A percentile compares a stretch with the other conserved stretches of the same genome.
Conservation (phyloP, 805 yeast genomes). For the Candida parachauliodes region DNA sequence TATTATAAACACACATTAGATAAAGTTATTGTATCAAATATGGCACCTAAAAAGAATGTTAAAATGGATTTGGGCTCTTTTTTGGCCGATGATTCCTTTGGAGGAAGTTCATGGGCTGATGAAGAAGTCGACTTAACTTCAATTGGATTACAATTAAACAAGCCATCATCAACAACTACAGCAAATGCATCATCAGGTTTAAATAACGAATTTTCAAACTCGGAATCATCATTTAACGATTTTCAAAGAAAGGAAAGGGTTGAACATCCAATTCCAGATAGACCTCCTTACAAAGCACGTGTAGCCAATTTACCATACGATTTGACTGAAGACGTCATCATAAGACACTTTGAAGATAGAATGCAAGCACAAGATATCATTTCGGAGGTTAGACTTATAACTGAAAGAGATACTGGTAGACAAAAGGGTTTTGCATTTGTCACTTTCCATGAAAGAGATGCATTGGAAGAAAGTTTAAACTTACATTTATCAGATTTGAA, state of each 20-base stretch:
- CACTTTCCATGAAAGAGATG: slow-evolving; percentile 43
- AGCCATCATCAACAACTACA: slow-evolving; percentile 19
- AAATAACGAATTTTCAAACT: slow-evolving; percentile 16
- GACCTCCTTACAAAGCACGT: slow-evolving; percentile 90
- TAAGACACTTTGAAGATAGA: slow-evolving; percentile 58
- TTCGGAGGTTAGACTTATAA: slow-evolving; percentile 67
- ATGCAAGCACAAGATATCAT: slow-evolving; percentile 50
- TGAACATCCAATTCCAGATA: slow-evolving; percentile 84
- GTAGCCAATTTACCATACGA: slow-evolving; percentile 85
- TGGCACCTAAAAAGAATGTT: slow-evolving; percentile 52
- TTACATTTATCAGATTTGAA: slow-evolving; percentile 42
- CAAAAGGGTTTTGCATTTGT: slow-evolving; percentile 57
- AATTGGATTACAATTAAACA: slow-evolving; percentile 40
- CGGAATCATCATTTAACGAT: slow-evolving; percentile 11
- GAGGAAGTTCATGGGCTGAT: slow-evolving; percentile 82
- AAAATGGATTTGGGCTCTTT: slow-evolving; percentile 88
- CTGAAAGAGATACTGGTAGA: slow-evolving; percentile 59
- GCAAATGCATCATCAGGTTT: slow-evolving; percentile 15
- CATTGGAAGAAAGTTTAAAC: slow-evolving; percentile 49
- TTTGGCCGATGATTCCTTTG: slow-evolving; percentile 70
- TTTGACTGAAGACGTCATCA: slow-evolving; percentile 59
- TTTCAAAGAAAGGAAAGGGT: slow-evolving; percentile 48
- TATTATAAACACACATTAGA: neutral
- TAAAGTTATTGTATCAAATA: slow-evolving; percentile 6
- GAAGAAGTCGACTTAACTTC: slow-evolving; percentile 70